Evolutionary conservation across 495 filamentous ascomycete genomes (phyloP), one percentile per base, ranked within the genome.

Genomic region (Aspergillus funiculosus): DNA sequence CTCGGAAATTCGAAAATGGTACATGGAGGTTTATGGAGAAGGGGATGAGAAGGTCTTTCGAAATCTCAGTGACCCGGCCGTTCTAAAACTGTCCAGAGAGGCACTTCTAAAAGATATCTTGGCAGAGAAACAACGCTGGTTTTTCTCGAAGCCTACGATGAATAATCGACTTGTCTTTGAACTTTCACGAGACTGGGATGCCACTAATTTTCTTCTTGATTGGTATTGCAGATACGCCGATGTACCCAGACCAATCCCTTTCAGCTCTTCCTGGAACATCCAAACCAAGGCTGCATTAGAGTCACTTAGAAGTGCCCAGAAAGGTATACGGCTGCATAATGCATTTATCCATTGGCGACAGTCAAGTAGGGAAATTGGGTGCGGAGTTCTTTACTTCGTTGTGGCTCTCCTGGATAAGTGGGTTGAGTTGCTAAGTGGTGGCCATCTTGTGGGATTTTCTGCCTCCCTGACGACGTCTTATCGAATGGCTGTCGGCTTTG

Each of bases 311-410:
- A 70, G 69, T 42, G 67, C 71, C 13, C 77, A 81, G 48, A 79
- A 78, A 54, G 78, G 78, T 7, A 68, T 82, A 4, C 63, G 69
- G 18, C 58, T 80, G n/a, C 78, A 82, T 61, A 81, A 75, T 53
- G 70, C 76, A 3, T 82, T 82, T 54, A 68, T 81, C 26, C 77
- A 79, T 48, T 82, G 77, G 77, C 76, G 78, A 6, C 68, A 77
- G 21, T 72, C 74, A 0, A 76, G 74, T 34, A 61, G 69, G 31
- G 78, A 82, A 44, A 67, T 82, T 11, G 75, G 77, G 18, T 80
- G 74, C 42, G 74, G 75, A 29, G 51, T 80, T 29, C 56, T 80
- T 5, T 81, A 78, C 61, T 82, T 82, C 43, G 48, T 82, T 14
- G 57, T 79, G 30, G 78, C 78, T 10, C 72, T 82, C 15, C 58